These are phyloP conservation scores for Calonectria honghensis DNA, from an alignment of 2,329 filamentous ascomycete species.

Conservation along the genomic window DNA sequence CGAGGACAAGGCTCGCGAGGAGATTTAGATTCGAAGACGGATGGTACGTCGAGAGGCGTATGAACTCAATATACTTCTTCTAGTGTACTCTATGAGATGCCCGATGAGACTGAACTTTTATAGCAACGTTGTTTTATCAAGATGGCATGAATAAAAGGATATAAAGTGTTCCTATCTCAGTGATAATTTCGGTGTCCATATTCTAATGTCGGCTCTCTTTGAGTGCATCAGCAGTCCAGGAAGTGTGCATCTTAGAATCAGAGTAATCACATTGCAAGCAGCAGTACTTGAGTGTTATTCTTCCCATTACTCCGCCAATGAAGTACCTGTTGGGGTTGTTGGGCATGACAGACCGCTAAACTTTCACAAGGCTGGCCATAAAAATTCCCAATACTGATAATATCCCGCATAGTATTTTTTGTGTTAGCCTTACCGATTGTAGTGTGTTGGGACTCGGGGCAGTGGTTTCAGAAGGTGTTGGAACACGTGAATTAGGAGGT, in stretches of 20 bases:
- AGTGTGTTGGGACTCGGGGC: too few species aligned
- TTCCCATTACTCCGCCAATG: background rate
- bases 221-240: background rate
- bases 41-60: slow-evolving; percentile 7
- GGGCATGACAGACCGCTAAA: background rate
- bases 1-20: slow-evolving; percentile 6
- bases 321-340: background rate
- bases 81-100: slow-evolving; percentile 8
- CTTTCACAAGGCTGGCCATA: background rate
- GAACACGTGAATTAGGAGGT: too few species aligned
- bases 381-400: too few species aligned
- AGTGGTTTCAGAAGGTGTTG: too few species aligned
- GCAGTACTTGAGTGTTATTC: background rate
- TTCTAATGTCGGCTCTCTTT: background rate
- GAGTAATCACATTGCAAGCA: background rate
- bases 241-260: slow-evolving; percentile 2
- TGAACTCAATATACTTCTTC: slow-evolving; percentile 1
- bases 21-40: slow-evolving; percentile 9
- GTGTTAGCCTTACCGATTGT: too few species aligned
- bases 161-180: slow-evolving; percentile 10
- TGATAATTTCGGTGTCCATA: background rate
- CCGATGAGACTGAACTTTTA: background rate
- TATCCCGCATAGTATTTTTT: too few species aligned
- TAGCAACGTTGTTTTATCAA: slow-evolving; percentile 11
- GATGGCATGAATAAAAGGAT: background rate